A percentile compares a stretch with the other conserved stretches of the same genome.
phyloP scores from a whole-genome alignment of 352 stramenopile genomes.

The Globisporangium spinosum region DNA sequence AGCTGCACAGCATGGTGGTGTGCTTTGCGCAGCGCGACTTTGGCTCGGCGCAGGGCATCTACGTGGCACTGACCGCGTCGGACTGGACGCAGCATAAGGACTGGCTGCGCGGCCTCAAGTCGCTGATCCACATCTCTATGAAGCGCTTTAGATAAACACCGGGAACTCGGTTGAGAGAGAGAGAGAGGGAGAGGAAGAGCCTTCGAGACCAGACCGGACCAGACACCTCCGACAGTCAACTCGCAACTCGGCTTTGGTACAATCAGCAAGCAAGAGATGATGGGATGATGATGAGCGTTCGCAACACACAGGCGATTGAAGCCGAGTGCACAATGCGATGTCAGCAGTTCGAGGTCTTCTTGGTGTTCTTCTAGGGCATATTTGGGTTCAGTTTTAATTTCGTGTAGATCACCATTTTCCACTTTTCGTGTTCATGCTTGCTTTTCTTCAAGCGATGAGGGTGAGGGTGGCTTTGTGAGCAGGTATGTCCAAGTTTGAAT shows the following conservation, averaged over 20 bases:
- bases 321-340: not conserved
- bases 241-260: not conserved
- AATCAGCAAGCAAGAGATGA: not conserved
- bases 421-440: not conserved
- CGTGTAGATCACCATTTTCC: not conserved
- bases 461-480: too few relatives aligned
- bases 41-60: conserved; percentile 71
- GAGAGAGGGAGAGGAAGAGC: not conserved
- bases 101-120: conserved; percentile 97
- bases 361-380: not conserved
- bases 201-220: not conserved
- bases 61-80: conserved; percentile 89
- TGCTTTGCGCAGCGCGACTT: conserved; percentile 82
- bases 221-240: not conserved
- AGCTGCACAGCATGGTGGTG: conserved; percentile 76
- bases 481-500: too few relatives aligned
- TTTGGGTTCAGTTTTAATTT: not conserved
- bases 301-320: not conserved
- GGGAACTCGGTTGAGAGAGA: not conserved
- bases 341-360: not conserved
- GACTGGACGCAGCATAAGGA: conserved; percentile 97
- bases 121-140: conserved; percentile 93
- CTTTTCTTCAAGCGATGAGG: too few relatives aligned
- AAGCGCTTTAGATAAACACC: conserved; percentile 84
- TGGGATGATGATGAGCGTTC: not conserved